A percentile compares a stretch with the other conserved stretches of the same genome.
These are phyloP conservation scores for Globisporangium irregulare DNA, from an alignment of 352 stramenopile species.

Conservation along the genomic window DNA sequence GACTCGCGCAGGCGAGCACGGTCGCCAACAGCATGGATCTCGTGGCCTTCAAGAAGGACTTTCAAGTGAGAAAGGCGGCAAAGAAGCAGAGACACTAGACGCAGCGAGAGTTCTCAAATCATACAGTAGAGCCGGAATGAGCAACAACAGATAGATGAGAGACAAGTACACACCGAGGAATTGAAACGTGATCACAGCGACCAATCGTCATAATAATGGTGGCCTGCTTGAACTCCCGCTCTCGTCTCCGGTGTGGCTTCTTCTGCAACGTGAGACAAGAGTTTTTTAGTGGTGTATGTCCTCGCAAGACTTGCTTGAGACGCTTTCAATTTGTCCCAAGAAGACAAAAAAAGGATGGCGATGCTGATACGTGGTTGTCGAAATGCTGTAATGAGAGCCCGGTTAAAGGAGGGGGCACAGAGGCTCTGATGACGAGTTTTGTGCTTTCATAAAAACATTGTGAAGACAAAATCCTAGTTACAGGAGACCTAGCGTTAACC, in stretches of 20 bases:
- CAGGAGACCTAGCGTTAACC: background rate
- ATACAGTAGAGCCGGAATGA: background rate
- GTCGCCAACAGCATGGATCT: conserved; percentile 83
- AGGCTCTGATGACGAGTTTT: background rate
- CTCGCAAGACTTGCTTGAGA: background rate
- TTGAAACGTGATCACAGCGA: background rate
- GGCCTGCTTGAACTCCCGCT: background rate
- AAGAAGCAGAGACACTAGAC: conserved; percentile 22
- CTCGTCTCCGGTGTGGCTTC: background rate
- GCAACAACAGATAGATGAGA: background rate
- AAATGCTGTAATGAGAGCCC: background rate
- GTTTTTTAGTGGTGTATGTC: background rate
- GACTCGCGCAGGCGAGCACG: conserved; percentile 62
- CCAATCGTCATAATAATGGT: background rate
- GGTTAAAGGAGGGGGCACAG: background rate
- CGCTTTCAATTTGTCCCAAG: background rate
- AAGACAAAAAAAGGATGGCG: background rate
- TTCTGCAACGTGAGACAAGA: background rate
- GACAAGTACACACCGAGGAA: too few relatives aligned
- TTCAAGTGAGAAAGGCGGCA: conserved; percentile 11
- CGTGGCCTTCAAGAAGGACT: conserved; percentile 41
- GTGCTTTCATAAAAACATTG: background rate
- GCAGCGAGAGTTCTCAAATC: background rate
- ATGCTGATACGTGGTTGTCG: too few relatives aligned
- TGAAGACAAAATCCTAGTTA: background rate